Evolutionary conservation across 768 basidiomycete genomes (phyloP).

Genomic region (Gloeopeniophorella convolvens): DNA sequence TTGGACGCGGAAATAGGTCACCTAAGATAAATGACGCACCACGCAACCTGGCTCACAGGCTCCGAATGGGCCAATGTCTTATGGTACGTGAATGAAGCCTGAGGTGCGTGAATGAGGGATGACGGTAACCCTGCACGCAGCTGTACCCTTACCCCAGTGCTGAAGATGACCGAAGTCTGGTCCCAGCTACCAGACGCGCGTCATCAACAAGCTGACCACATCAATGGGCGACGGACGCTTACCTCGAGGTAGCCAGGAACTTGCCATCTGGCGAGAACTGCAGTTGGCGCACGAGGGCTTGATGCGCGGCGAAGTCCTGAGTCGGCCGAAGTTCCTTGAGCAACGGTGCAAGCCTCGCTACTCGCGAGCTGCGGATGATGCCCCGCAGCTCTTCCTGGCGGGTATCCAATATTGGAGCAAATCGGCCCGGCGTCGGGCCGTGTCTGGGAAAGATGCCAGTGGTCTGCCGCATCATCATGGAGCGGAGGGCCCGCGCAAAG

Average conservation of each 20-base stretch:
- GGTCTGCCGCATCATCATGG: conserved; percentile 36
- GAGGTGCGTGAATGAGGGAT: not conserved
- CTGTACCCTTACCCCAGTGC: conserved; percentile 43
- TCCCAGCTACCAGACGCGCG: conserved; percentile 52
- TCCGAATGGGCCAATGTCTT: conserved; percentile 61
- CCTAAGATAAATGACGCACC: too few relatives aligned
- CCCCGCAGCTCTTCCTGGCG: not conserved
- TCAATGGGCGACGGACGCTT: conserved; percentile 3
- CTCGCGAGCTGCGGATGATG: conserved; percentile 39
- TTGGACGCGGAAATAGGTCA: too few relatives aligned
- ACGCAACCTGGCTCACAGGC: conserved; percentile 73
- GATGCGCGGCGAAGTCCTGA: conserved; percentile 58
- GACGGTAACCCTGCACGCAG: not conserved
- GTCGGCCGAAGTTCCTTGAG: conserved; percentile 47
- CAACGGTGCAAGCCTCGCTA: conserved; percentile 47
- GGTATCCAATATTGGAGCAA: not conserved
- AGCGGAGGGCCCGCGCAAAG: conserved; percentile 37
- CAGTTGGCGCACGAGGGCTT: conserved; percentile 61
- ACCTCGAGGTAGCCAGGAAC: conserved; percentile 69
- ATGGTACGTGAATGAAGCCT: conserved; percentile 54
- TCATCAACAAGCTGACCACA: conserved; percentile 5
- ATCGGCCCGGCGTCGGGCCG: not conserved
- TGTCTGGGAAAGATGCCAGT: not conserved
- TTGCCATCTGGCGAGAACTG: conserved; percentile 75
- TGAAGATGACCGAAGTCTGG: conserved; percentile 60